Base-by-base conservation (phyloP, 2,329 filamentous ascomycete genomes). In the Penicillium sp. region DNA sequence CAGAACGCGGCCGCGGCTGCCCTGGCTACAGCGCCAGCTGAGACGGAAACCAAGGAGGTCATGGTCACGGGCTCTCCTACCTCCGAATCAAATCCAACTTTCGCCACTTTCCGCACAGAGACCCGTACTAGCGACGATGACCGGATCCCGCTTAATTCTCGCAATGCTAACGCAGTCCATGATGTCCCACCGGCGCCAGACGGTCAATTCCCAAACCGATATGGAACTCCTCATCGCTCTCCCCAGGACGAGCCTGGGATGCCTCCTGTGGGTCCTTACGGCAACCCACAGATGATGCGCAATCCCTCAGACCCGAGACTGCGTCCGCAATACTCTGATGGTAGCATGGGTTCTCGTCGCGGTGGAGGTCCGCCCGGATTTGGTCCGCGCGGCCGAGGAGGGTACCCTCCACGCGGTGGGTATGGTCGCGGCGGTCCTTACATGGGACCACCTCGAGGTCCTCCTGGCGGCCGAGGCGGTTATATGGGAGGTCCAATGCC, bases 11-110 rank as follows among this genome's bases (percentile, higher is more conserved):
- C 73, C 34, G 69, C 75, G 35, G 64, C 71, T 17, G 64, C 70
- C 50, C 60, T 71, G 43, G 69, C 68, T 20, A 57, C 65, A 20
- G 58, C 59, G 42, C 62, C 65, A 11, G 31, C 45, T 6, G 34
- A 61, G 6, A 72, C 74, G 3, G 81, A 82, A 63, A 84, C 87
- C 7, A 86, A 86, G 20, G 77, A 87, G 55, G 84, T 87, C 8
- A 77, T 84, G 48, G 75, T 86, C 22, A 84, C 84, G 70, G 83
- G 84, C 47, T 81, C 81, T 42, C 83, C 86, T 37, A 83, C 77
- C 5, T 78, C 82, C 8, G 77, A 82, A 53, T 80, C 79, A 31
- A 73, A 76, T 2, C 78, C 82, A 12, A 79, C 81, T 12, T 87
- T 82, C 65, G 75, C 78, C 15, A 75, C 77, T 0, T 81, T 78